Conservation (phyloP, 208 protist species). For the Wallacemonas sp. region DNA sequence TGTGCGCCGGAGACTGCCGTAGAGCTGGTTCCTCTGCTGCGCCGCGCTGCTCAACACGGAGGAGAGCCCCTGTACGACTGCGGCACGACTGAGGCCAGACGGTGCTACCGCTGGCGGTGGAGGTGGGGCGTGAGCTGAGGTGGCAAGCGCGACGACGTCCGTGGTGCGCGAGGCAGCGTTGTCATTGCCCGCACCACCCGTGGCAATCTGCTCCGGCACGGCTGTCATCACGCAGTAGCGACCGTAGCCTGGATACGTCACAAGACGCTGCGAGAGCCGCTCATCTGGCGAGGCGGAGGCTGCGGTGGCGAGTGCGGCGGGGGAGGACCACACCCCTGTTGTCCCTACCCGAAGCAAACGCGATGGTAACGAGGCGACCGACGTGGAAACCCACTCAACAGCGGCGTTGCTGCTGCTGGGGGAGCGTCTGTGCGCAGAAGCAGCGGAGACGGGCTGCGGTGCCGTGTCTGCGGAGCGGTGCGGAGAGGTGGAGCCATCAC, state of each 20-base stretch:
- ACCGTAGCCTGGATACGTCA: constrained; percentile 9
- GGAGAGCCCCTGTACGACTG: constrained; percentile 47
- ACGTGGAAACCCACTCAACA: constrained; percentile 12
- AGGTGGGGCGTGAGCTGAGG: too few species aligned
- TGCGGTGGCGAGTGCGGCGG: not conserved
- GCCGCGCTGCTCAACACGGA: constrained; percentile 40
- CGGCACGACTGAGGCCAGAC: constrained; percentile 20
- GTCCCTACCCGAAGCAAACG: not conserved
- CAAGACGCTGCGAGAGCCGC: not conserved
- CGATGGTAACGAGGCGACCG: constrained; percentile 5
- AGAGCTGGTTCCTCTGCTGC: constrained; percentile 20
- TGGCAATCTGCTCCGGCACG: not conserved
- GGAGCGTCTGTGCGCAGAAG: not conserved
- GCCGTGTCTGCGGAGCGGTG: too few species aligned
- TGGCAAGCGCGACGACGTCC: not conserved
- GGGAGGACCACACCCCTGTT: too few species aligned
- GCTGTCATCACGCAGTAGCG: not conserved
- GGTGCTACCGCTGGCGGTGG: too few species aligned
- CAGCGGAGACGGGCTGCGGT: too few species aligned
- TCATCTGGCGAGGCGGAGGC: not conserved
- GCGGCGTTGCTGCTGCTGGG: not conserved
- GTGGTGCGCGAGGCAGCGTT: not conserved
- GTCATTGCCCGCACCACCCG: not conserved
- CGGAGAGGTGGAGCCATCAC: too few species aligned
- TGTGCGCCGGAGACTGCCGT: constrained; percentile 30